Base-by-base conservation (phyloP, 106 monocot species). In the Agapanthus africanus region DNA sequence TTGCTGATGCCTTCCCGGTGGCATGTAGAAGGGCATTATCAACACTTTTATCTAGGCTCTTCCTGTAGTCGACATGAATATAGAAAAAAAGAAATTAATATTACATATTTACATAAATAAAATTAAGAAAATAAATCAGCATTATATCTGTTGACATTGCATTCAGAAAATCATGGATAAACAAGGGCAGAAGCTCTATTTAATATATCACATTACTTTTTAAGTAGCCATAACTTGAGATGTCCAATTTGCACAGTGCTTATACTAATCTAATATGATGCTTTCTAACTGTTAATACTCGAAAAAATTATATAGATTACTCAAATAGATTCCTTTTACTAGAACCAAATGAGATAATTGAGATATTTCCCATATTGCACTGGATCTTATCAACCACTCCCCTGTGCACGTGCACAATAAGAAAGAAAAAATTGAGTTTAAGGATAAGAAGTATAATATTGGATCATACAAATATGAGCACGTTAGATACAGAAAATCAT, bases 11-110 rank as follows among this genome's bases (percentile, higher is more conserved):
- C 3, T 28, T 65, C 23, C 47, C 63, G 49, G 42, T 67, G 59
- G 36, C 72, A 32, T 37, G 19, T 54, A 42, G 40, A 66, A 34
- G 25, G 18, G 52, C 47, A 73, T 62, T 62, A 11, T 19, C 31
- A 18, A 65, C 68, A 64, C 37, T 50, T 71, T 59, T 74, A 40
- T 10, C 19, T 39, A 39, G 50, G n/a, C 47, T 16, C 30, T 59
- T 78, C 74, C 82, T 82, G 81, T 37, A 73, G 63, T 41, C 26
- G 23, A 40, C 4, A 19, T 7, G 2, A 66, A 42, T 26, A 37
- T n/a, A 38, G 38, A 19, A 21, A 14, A 37, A 4, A 19, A 15
- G 1, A 47, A 54, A 54, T 6, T 26, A 4, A 11, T 6, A 54
- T 26, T 54, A 4, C 11, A 22, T 9, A 52, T 23, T 25, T 5